Percentiles rank a stretch among this genome's conserved stretches.
Evolutionary conservation across 176 grass and related monocot species (phyloP).

Genomic region (Carex kokanica): DNA sequence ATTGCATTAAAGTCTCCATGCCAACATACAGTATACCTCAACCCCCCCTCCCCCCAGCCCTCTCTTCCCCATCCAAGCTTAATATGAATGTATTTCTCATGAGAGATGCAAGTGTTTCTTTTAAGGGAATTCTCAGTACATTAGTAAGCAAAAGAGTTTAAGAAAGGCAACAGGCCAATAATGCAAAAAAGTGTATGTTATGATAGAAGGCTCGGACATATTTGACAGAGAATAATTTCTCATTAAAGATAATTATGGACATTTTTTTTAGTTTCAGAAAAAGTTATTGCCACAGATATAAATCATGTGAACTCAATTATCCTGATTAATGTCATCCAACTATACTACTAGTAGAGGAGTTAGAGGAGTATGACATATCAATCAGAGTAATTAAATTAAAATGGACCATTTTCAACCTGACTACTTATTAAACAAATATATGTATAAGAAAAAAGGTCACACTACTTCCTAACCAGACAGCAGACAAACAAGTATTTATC

Average conservation of each 20-base stretch:
- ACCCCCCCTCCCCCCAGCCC: neutral
- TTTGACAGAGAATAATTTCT: neutral
- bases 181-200: neutral
- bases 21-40: neutral
- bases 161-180: neutral
- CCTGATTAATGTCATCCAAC: slow-evolving; percentile 12
- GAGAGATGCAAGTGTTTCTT: neutral
- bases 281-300: neutral
- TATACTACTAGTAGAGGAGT: neutral
- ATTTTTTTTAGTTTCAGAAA: neutral
- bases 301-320: slow-evolving; percentile 1
- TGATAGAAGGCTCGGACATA: neutral
- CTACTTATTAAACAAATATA: neutral
- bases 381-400: slow-evolving; percentile 4
- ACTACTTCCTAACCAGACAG: neutral
- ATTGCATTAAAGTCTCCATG: neutral
- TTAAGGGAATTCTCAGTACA: neutral
- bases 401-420: neutral
- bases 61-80: neutral
- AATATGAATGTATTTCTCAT: neutral
- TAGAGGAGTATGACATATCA: neutral
- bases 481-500: neutral
- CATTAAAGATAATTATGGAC: neutral
- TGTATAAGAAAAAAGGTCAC: neutral
- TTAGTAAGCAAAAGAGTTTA: neutral